Evolutionary conservation across 345 rosid genomes (phyloP).

Genomic region (Boechera stricta): DNA sequence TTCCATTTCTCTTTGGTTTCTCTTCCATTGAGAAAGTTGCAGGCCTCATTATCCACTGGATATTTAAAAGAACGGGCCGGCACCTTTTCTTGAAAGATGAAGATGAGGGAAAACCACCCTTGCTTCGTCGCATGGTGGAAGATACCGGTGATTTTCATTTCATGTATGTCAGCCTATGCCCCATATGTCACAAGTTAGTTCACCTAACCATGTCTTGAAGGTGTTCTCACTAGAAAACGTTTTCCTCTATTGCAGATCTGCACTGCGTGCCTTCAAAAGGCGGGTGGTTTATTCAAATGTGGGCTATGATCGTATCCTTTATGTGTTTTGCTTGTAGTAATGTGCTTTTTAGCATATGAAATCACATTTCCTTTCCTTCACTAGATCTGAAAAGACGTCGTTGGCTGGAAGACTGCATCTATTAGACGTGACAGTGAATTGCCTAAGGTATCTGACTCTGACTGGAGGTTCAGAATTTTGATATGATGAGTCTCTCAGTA

Average conservation of each 20-base stretch:
- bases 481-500: conserved; percentile 7
- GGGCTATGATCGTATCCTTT: conserved; percentile 88
- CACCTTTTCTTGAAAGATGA: conserved; percentile 92
- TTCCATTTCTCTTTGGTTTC: conserved; percentile 96
- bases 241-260: conserved; percentile 69
- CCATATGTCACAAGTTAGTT: conserved; percentile 11
- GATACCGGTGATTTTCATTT: conserved; percentile 65
- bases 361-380: conserved; percentile 52
- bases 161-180: conserved; percentile 56
- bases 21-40: conserved; percentile 90
- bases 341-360: conserved; percentile 16
- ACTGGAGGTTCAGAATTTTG: conserved; percentile 25
- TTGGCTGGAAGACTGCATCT: conserved; percentile 98
- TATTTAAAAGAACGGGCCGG: conserved; percentile 90
- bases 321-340: conserved; percentile 20
- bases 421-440: conserved; percentile 80
- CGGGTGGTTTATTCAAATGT: conserved; percentile 92
- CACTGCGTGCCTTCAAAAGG: conserved; percentile 75
- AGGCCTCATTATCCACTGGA: conserved; percentile 81
- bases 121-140: conserved; percentile 79
- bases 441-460: conserved; percentile 68
- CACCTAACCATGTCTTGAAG: conserved; percentile 14
- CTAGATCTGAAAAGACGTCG: conserved; percentile 63
- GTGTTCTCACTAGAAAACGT: conserved; percentile 29
- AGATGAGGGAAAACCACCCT: conserved; percentile 83